These are phyloP conservation scores for Triticum monococcum DNA, from an alignment of 176 grass and related monocot genomes.

Conservation along the genomic window DNA sequence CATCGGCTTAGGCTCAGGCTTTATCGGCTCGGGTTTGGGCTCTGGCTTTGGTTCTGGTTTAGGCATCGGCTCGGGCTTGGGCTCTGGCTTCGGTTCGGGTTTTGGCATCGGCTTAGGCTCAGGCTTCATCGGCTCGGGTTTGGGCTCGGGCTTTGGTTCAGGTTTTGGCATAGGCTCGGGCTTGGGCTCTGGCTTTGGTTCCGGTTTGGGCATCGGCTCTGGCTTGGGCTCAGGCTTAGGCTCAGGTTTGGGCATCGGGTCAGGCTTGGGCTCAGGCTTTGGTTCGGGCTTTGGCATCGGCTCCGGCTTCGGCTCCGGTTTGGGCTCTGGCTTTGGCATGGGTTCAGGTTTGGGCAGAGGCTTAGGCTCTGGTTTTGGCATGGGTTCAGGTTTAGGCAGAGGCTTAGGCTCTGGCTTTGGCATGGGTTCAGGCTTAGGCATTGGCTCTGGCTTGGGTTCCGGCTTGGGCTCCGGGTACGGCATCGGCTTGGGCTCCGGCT, in stretches of 20 bases:
- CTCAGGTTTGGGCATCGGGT: not conserved
- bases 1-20: not conserved
- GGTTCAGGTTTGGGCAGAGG: not conserved
- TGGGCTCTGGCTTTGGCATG: not conserved
- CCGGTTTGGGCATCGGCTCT: not conserved
- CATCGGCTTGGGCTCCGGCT: not conserved
- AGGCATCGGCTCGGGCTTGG: not conserved
- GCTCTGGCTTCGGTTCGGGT: not conserved
- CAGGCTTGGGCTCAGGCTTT: accelerated
- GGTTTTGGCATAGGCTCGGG: not conserved
- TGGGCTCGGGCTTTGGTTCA: not conserved
- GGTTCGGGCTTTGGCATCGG: not conserved
- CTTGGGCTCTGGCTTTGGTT: not conserved
- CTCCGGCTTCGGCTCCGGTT: not conserved
- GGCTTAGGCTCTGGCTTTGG: not conserved
- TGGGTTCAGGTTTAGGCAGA: not conserved
- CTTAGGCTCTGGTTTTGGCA: not conserved
- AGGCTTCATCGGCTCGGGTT: not conserved
- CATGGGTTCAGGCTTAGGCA: not conserved
- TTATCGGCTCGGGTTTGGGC: not conserved
- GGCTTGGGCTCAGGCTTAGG: not conserved
- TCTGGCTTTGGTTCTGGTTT: not conserved
- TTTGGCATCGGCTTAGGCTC: not conserved
- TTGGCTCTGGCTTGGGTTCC: not conserved
- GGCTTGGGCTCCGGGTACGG: not conserved